A percentile compares a stretch with the other conserved stretches of the same genome.
These are phyloP conservation scores for Neolentinus lepideus DNA, from an alignment of 1,284 basidiomycete genomes.

Conservation along the genomic window DNA sequence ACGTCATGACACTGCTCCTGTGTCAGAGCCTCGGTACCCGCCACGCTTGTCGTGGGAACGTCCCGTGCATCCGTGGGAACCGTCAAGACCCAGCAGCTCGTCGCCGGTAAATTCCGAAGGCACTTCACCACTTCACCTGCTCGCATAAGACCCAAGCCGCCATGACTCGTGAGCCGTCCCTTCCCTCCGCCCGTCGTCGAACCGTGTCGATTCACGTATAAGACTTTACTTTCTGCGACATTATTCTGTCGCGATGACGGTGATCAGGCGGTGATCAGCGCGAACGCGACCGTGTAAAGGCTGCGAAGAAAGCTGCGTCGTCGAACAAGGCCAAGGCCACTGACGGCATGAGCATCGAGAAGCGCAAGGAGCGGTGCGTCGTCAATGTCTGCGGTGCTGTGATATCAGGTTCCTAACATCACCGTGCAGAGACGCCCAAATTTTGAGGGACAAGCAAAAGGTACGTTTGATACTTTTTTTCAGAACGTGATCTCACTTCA, in stretches of 20 bases:
- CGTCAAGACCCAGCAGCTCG: too few species aligned
- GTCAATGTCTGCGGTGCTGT: constrained; percentile 5
- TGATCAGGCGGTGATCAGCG: constrained; percentile 71
- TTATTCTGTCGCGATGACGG: background rate
- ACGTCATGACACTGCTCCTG: background rate
- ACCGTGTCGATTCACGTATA: constrained; percentile 7
- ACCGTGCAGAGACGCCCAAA: constrained; percentile 58
- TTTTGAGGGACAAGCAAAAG: constrained; percentile 71
- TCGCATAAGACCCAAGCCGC: background rate
- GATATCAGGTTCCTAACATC: constrained; percentile 5
- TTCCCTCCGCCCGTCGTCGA: background rate
- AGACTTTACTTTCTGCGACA: constrained; percentile 11
- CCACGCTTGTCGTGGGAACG: too few species aligned
- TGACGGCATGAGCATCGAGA: constrained; percentile 51
- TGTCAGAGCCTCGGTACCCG: too few species aligned
- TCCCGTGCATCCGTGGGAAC: too few species aligned
- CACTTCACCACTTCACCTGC: background rate
- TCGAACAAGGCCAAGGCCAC: constrained; percentile 50
- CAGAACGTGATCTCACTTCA: background rate
- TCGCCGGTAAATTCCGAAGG: too few species aligned
- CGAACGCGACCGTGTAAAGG: constrained; percentile 63
- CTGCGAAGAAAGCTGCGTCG: constrained; percentile 61
- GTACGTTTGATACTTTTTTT: constrained; percentile 21
- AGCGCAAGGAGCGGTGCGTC: constrained; percentile 70
- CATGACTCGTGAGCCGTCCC: constrained; percentile 2